Evolutionary conservation across 2,329 filamentous ascomycete species (phyloP).

Genomic region (Waltergamsia citrina): DNA sequence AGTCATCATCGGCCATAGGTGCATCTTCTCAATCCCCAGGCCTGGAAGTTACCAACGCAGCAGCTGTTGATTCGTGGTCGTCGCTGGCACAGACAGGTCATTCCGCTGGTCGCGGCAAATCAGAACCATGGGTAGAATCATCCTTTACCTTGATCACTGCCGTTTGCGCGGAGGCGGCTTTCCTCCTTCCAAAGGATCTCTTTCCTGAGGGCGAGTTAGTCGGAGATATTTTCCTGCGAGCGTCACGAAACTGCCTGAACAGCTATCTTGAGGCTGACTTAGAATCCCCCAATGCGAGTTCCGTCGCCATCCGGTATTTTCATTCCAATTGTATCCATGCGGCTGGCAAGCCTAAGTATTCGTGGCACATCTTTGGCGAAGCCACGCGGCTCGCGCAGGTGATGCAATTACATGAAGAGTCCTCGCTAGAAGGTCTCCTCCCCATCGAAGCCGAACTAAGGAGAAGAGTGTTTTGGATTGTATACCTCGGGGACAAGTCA

Average conservation of each 20-base stretch:
- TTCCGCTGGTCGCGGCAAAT: not conserved
- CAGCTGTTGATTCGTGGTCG: too few species aligned
- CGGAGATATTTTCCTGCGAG: conserved; percentile 26
- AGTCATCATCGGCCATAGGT: conserved; percentile 6
- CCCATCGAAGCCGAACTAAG: conserved; percentile 27
- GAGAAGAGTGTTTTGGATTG: conserved; percentile 25
- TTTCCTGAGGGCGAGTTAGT: conserved; percentile 26
- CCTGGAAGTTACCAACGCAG: not conserved
- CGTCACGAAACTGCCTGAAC: conserved; percentile 25
- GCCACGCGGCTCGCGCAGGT: conserved; percentile 29
- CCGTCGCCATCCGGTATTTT: conserved; percentile 31
- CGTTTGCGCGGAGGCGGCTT: conserved; percentile 30
- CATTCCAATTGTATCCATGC: conserved; percentile 35
- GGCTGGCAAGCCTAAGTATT: conserved; percentile 28
- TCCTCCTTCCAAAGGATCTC: conserved; percentile 25
- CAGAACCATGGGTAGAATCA: conserved; percentile 19
- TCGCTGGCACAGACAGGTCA: not conserved
- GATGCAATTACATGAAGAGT: conserved; percentile 31
- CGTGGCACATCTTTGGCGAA: conserved; percentile 35
- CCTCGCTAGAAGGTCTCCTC: conserved; percentile 20
- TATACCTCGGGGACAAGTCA: conserved; percentile 29
- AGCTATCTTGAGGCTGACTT: conserved; percentile 30
- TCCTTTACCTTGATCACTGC: conserved; percentile 31
- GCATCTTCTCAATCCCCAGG: too few species aligned
- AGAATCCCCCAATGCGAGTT: conserved; percentile 29